phyloP scores from a whole-genome alignment of 768 basidiomycete species.

The Phylloporus sp. region DNA sequence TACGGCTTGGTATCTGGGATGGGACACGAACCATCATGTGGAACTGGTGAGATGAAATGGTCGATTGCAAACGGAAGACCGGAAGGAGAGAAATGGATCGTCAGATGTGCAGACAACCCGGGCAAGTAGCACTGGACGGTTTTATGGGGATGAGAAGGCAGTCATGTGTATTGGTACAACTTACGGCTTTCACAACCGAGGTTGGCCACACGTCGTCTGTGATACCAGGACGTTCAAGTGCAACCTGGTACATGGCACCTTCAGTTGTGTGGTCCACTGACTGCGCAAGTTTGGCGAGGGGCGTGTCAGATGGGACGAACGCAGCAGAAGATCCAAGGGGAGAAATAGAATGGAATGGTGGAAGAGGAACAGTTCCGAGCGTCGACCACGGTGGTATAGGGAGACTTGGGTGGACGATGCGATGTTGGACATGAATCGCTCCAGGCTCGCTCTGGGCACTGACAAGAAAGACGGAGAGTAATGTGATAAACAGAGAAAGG shows the following conservation, averaged over 20 bases:
- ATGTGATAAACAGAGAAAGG: not conserved
- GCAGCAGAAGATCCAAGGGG: conserved; percentile 30
- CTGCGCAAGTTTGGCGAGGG: conserved; percentile 39
- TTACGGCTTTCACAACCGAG: conserved; percentile 37
- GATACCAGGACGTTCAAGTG: conserved; percentile 49
- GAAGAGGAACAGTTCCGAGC: conserved; percentile 24
- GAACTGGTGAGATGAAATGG: conserved; percentile 65
- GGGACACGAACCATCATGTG: conserved; percentile 67
- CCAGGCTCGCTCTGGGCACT: conserved; percentile 12
- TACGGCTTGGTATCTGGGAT: conserved; percentile 20
- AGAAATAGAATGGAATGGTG: conserved; percentile 31
- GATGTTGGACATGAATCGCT: conserved; percentile 23
- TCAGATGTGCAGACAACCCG: conserved; percentile 50
- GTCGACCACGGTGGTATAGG: conserved; percentile 23
- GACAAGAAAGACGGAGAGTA: conserved; percentile 13
- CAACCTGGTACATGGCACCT: conserved; percentile 65
- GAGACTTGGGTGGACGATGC: conserved; percentile 31
- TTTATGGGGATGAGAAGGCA: conserved; percentile 7
- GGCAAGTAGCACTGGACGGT: conserved; percentile 61
- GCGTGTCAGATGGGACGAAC: conserved; percentile 39
- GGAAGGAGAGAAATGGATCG: conserved; percentile 48
- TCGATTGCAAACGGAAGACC: conserved; percentile 61
- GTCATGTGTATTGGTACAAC: conserved; percentile 58
- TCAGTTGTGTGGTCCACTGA: conserved; percentile 36
- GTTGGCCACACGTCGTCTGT: conserved; percentile 33